Evolutionary conservation across 495 filamentous ascomycete species (phyloP), one percentile per base, ranked within the genome.

Genomic region (Podospora didyma): DNA sequence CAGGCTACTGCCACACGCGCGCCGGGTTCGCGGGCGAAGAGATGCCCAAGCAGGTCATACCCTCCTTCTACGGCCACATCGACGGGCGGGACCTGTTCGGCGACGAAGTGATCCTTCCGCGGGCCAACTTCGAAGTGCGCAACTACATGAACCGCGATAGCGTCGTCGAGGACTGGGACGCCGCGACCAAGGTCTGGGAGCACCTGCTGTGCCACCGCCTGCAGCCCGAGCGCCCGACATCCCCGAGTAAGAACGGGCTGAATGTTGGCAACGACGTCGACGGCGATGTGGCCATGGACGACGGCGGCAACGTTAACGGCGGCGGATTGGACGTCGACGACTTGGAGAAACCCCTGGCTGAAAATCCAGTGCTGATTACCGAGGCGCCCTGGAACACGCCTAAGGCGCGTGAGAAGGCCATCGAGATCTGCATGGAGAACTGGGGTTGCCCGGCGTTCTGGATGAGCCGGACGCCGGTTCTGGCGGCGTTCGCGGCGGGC

Each of bases 21-120:
- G 95, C 92, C 54, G 94, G 94, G 59, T 97, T 96, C 69, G 94
- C 94, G 3, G 94, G 95, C 63, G 94, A 98, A 86, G 94, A 98
- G 74, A 85, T 89, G 3, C 94, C 94, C 54, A 98, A 97, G 79
- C 90, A 90, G 14, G 82, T 97, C 49, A 79, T 95, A 44, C 91
- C 93, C 17, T 91, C 90, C 26, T 88, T 88, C 74, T 97, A 96
- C 70, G 79, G 78, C 54, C 72, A 78, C 46, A 47, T 69, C 61
- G 75, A 70, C 41, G 75, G 80, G 55, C 79, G 82, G 53, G 80
- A 88, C 59, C 73, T 93, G 53, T 96, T 89, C 57, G 94, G 94
- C 65, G 94, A 98, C 62, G 88, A 96, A 68, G 78, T 86, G 20
- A 87, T 95, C 49, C 83, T 86, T 24, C 87, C 92, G 31, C 83